Evolutionary conservation across 2,329 filamentous ascomycete species (phyloP), one percentile per base, ranked within the genome.

Genomic region (Fusarium acutatum): DNA sequence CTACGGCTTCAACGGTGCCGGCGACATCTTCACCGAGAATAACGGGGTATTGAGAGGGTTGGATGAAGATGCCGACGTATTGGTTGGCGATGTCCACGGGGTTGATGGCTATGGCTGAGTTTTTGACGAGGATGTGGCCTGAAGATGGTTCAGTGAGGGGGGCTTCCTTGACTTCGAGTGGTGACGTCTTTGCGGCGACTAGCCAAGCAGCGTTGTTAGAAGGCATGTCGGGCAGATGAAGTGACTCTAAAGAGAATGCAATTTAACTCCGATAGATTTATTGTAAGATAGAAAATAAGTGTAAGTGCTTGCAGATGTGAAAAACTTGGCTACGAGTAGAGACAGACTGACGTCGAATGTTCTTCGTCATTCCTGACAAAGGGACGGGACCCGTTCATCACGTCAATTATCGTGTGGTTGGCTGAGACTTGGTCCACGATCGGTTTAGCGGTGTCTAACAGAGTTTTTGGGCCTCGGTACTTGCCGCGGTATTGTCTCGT

Each of bases 21-120:
- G 82, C 77, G 43, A 78, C 79, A 69, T 79, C 82, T 30, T 71
- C 73, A 1, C 79, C 82, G 64, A 60, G 73, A 34, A 85, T 72
- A 1, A 67, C 38, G 3, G 71, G 71, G 17, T 73, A 73, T 44
- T 74, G 57, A 1, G 61, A 57, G 4, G 30, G 59, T 0, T 56
- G 24, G 15, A 73, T 41, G 3, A 71, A 59, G 5, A 72, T 43
- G 10, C 54, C 56, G n/a, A 69, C 58, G 41, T 71, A 53, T 50
- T 80, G 78, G 18, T 79, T 76, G 40, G 67, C 61, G 34, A 71
- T 52, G 24, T 81, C 79, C 18, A 79, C 72, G 4, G 79, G 80
- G 46, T 81, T 81, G 40, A 81, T 79, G n/a, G 80, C 80, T 11
- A 80, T 72, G 24, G 79, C 80, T 13, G 76, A 67, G 40, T 78